A percentile compares a stretch with the other conserved stretches of the same genome.
Conservation (phyloP, 2,329 filamentous ascomycete genomes). For the Fusarium sacchari region DNA sequence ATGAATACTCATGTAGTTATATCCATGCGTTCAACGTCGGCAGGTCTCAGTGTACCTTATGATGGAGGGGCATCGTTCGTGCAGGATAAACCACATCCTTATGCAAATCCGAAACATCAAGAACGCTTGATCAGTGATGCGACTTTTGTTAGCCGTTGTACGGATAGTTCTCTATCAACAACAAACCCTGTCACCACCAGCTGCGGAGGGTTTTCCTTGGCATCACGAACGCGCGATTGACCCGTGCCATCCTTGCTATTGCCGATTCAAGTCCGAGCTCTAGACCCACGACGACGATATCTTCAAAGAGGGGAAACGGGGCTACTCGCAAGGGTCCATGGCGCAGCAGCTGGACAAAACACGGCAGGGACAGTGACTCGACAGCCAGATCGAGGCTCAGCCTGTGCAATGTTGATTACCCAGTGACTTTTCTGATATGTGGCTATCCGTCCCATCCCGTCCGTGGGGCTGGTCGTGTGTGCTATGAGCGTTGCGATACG, state of each 20-base stretch:
- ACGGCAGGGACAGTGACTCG: not conserved
- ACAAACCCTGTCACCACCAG: slow-evolving; percentile 2
- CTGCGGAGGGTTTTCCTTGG: slow-evolving; percentile 14
- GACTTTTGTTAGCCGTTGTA: slow-evolving; percentile 12
- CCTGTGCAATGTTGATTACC: slow-evolving; percentile 10
- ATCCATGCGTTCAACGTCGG: not conserved
- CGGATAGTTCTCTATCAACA: slow-evolving; percentile 2
- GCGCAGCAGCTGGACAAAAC: slow-evolving; percentile 4
- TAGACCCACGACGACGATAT: slow-evolving; percentile 32
- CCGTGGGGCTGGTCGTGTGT: slow-evolving; percentile 20
- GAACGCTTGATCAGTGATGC: slow-evolving; percentile 8
- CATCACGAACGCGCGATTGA: slow-evolving; percentile 3
- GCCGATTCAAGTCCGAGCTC: slow-evolving; percentile 34
- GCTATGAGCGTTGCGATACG: slow-evolving; percentile 4
- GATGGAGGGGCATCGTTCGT: not conserved
- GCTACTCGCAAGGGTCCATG: slow-evolving; percentile 22
- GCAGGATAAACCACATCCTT: not conserved
- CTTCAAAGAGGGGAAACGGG: slow-evolving; percentile 22
- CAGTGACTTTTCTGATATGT: slow-evolving; percentile 34
- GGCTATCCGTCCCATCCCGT: slow-evolving; percentile 32
- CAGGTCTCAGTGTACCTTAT: not conserved
- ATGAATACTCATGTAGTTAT: not conserved
- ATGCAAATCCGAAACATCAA: slow-evolving; percentile 11
- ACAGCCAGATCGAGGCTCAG: slow-evolving; percentile 11
- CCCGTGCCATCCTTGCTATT: slow-evolving; percentile 32